Percentiles rank a stretch among this genome's conserved stretches.
phyloP scores from a whole-genome alignment of 2,329 filamentous ascomycete species.

The Shiraia sp. region DNA sequence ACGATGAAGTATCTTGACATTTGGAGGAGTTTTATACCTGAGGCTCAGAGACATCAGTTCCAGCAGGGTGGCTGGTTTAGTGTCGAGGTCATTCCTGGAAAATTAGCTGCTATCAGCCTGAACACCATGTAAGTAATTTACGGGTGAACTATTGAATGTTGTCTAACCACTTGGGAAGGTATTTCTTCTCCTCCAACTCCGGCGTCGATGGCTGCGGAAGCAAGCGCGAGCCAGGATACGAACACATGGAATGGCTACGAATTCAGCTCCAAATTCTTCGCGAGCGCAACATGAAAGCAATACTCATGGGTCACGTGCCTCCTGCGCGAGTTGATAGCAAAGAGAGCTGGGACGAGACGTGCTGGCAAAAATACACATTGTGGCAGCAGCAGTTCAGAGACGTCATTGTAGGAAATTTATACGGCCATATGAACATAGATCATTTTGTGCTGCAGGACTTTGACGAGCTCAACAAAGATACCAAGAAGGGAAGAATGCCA shows the following conservation, averaged over 20 bases:
- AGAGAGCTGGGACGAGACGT: constrained; percentile 91
- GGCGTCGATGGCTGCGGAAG: constrained; percentile 87
- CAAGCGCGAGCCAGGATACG: constrained; percentile 82
- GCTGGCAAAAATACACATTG: constrained; percentile 95
- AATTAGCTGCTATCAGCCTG: constrained; percentile 86
- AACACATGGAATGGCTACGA: constrained; percentile 95
- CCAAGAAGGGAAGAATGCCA: constrained; percentile 49
- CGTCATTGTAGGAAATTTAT: constrained; percentile 77
- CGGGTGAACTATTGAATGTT: background rate
- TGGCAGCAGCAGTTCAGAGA: constrained; percentile 92
- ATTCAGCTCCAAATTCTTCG: constrained; percentile 85
- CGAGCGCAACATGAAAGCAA: constrained; percentile 85
- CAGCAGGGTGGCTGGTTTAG: constrained; percentile 93
- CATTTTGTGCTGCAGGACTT: constrained; percentile 94
- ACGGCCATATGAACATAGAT: constrained; percentile 98
- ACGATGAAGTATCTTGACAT: constrained; percentile 75
- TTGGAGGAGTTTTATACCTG: constrained; percentile 87
- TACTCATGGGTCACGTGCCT: constrained; percentile 91
- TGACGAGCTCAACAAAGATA: constrained; percentile 68
- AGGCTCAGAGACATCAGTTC: constrained; percentile 89
- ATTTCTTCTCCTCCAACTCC: constrained; percentile 91
- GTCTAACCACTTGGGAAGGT: constrained; percentile 47
- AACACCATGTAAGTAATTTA: constrained; percentile 70
- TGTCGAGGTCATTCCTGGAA: constrained; percentile 84
- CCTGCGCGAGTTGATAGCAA: constrained; percentile 86